A percentile compares a stretch with the other conserved stretches of the same genome.
Evolutionary conservation across 2,329 filamentous ascomycete species (phyloP).

Genomic region (Phaeosphaeriaceae sp.): DNA sequence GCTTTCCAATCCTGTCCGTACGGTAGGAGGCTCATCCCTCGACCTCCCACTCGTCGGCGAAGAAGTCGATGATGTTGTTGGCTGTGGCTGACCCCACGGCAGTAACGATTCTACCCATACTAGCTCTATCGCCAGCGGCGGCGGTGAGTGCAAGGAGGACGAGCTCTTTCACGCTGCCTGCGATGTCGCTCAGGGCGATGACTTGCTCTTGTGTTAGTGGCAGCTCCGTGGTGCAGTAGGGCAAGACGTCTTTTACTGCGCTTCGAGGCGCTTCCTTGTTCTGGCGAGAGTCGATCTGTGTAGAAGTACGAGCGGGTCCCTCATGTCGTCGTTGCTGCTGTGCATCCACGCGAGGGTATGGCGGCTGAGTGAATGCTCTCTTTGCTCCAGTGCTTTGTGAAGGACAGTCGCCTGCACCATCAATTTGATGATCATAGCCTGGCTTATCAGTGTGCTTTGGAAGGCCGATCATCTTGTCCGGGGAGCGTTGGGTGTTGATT

Average conservation of each 20-base stretch:
- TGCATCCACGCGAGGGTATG: not conserved
- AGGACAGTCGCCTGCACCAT: constrained; percentile 15
- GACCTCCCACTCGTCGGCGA: constrained; percentile 41
- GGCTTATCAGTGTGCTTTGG: not conserved
- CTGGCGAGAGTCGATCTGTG: not conserved
- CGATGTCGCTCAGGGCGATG: constrained; percentile 42
- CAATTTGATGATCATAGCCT: not conserved
- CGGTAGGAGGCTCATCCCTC: constrained; percentile 1
- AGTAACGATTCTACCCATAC: constrained; percentile 19
- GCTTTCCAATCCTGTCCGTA: not conserved
- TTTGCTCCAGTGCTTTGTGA: not conserved
- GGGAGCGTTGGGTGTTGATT: not conserved
- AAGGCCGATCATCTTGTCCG: constrained; percentile 4
- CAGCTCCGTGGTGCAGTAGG: constrained; percentile 35
- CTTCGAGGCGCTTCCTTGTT: constrained; percentile 4
- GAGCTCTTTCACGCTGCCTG: constrained; percentile 42
- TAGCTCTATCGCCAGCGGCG: constrained; percentile 18
- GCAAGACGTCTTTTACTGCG: constrained; percentile 33
- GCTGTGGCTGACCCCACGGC: constrained; percentile 32
- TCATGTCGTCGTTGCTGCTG: constrained; percentile 5
- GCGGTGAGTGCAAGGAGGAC: constrained; percentile 35
- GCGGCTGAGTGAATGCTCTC: not conserved
- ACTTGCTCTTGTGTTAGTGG: constrained; percentile 34
- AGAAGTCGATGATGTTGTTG: constrained; percentile 40
- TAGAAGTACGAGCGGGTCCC: not conserved